Conservation (phyloP, 257 asterid genomes). For the Plantago ovata region DNA sequence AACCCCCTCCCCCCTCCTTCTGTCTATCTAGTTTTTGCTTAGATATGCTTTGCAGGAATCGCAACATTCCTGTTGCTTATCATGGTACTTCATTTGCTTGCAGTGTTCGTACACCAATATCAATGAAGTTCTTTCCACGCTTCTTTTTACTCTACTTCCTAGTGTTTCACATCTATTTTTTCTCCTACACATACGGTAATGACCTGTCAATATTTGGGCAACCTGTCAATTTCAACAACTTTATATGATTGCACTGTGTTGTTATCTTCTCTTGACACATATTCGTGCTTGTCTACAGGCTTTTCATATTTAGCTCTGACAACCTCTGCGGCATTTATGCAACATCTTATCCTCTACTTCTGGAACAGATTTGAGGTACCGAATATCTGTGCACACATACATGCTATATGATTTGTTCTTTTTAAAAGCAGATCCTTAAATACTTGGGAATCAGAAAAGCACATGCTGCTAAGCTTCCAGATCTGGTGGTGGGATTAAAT, state of each 20-base stretch:
- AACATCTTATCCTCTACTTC: slow-evolving; percentile 90
- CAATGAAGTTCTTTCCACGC: slow-evolving; percentile 99
- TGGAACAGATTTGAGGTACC: slow-evolving; percentile 98
- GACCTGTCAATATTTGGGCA: not conserved
- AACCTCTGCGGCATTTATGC: slow-evolving; percentile 95
- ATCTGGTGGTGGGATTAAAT: not conserved
- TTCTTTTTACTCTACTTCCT: slow-evolving; percentile 95
- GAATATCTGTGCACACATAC: slow-evolving; percentile 12
- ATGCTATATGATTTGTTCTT: slow-evolving; percentile 1
- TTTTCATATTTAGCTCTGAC: slow-evolving; percentile 97
- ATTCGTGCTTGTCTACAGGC: slow-evolving; percentile 43
- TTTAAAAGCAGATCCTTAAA: slow-evolving; percentile 6
- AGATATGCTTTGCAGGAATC: not conserved
- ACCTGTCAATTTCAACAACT: slow-evolving; percentile 7
- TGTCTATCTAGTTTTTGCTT: slow-evolving; percentile 4
- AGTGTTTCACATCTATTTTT: slow-evolving; percentile 93
- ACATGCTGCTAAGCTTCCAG: not conserved
- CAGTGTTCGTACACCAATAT: slow-evolving; percentile 99
- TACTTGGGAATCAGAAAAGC: not conserved
- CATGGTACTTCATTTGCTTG: slow-evolving; percentile 38
- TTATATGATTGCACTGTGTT: slow-evolving; percentile 17
- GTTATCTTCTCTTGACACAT: slow-evolving; percentile 22
- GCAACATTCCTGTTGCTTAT: slow-evolving; percentile 22
- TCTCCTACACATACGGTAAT: slow-evolving; percentile 90
- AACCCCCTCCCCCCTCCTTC: slow-evolving; percentile 5